Conservation (phyloP, 2,329 filamentous ascomycete genomes). For the Colletotrichum sp. region DNA sequence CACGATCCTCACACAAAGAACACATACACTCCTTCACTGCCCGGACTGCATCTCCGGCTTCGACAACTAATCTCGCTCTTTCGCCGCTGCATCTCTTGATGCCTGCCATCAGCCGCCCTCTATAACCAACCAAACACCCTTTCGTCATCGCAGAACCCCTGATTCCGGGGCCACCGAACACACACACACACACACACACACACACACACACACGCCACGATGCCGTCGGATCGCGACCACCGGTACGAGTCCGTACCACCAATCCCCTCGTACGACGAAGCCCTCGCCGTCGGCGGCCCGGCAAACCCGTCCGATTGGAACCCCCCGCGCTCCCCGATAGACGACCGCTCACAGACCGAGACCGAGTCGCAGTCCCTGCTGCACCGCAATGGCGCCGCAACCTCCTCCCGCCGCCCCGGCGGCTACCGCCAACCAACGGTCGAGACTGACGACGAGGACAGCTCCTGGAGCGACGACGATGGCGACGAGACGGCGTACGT, state of each 20-base stretch:
- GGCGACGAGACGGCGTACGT: conserved; percentile 66
- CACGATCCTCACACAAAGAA: not conserved
- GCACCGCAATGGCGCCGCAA: conserved; percentile 42
- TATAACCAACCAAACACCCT: not conserved
- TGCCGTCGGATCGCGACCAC: conserved; percentile 21
- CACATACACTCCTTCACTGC: conserved; percentile 1
- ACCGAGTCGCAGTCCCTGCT: conserved; percentile 81
- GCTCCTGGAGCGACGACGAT: conserved; percentile 53
- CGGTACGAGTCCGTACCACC: conserved; percentile 46
- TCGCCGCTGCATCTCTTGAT: not conserved
- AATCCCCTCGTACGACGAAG: conserved; percentile 43
- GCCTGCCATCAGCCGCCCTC: not conserved
- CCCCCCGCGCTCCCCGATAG: conserved; percentile 35
- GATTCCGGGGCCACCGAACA: not conserved
- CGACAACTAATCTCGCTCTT: not conserved
- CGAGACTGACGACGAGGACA: conserved; percentile 74
- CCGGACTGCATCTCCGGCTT: not conserved
- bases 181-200: not conserved
- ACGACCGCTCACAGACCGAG: conserved; percentile 70
- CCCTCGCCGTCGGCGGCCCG: conserved; percentile 40
- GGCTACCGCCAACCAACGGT: conserved; percentile 84
- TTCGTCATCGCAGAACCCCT: not conserved
- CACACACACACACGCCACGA: not conserved
- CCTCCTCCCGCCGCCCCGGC: conserved; percentile 47
- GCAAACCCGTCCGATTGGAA: conserved; percentile 34